Base-by-base conservation (phyloP, 129 eudicot species). In the Erigeron canadensis region DNA sequence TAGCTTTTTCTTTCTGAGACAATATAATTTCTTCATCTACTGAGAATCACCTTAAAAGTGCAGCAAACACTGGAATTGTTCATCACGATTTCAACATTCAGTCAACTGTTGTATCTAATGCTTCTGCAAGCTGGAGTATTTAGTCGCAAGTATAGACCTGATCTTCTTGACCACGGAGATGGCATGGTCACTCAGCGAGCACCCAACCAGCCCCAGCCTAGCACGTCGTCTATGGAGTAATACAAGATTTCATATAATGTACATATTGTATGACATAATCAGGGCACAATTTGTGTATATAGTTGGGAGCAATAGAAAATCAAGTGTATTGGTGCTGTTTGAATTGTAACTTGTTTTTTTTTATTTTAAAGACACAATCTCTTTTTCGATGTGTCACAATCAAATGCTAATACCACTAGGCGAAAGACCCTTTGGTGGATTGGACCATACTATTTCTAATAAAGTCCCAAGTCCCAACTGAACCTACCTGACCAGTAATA, bases 61-160 rank as follows among this genome's bases (percentile, higher is more conserved):
- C 83, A 89, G 89, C 94, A 83, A 88, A 91, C 96, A 40, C 74
- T 88, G 81, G 97, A 91, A 77, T 71, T 89, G 18, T 79, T 84
- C 57, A 78, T 91, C 40, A 72, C 82, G 4, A 86, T 88, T 75
- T 86, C 97, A 22, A 78, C 83, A 11, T 5, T 91, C 41, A 86
- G 83, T 81, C 94, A 88, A 68, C 56, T 91, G 45, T 70, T 88
- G 41, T 91, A 91, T 79, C 74, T 91, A 15, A 58, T 84, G 82
- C 87, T 88, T 54, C 74, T 91, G 9, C 96, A 88, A 65, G 89
- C 96, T 1, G 98, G 94, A 57, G 67, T 82, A 71, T 79, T 82
- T 47, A 79, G 74, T 82, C 68, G 63, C 15, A 84, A 81, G 59
- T 83, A 86, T 12, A 92, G 96, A 51, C 92, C 90, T 0, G 71